A percentile compares a stretch with the other conserved stretches of the same genome.
These are phyloP conservation scores for Peltaster fructicola DNA, from an alignment of 2,329 filamentous ascomycete species.

Conservation along the genomic window DNA sequence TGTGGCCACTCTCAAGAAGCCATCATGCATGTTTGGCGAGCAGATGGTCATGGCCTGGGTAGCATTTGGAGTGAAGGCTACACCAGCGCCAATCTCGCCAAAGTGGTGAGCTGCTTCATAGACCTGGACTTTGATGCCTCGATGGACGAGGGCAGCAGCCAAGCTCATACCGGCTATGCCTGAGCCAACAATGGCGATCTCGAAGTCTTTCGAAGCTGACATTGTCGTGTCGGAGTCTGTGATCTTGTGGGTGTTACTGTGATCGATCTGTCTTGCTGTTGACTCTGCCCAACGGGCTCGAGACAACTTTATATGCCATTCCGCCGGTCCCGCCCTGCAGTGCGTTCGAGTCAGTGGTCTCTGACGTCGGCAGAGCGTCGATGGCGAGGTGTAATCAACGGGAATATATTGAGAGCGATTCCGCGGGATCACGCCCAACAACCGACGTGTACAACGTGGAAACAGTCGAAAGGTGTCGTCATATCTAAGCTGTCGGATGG, in stretches of 20 bases:
- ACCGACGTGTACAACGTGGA: too few relatives aligned
- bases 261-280: constrained; percentile 1
- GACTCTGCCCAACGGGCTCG: constrained; percentile 1
- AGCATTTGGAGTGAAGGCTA: constrained; percentile 38
- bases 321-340: too few relatives aligned
- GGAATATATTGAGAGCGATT: too few relatives aligned
- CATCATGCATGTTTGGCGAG: constrained; percentile 25
- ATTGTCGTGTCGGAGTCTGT: constrained; percentile 1
- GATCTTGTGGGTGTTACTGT: too few relatives aligned
- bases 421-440: too few relatives aligned
- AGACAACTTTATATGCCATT: too few relatives aligned
- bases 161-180: constrained; percentile 40
- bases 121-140: constrained; percentile 29
- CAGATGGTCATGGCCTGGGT: constrained; percentile 35
- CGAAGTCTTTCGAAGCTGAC: background rate
- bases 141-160: constrained; percentile 31
- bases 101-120: constrained; percentile 40
- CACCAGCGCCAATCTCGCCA: constrained; percentile 39
- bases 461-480: too few relatives aligned
- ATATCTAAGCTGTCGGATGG: too few relatives aligned
- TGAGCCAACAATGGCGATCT: constrained; percentile 43
- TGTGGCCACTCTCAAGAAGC: constrained; percentile 26
- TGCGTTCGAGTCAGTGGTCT: too few relatives aligned
- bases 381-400: too few relatives aligned
- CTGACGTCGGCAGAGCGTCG: too few relatives aligned